A percentile compares a stretch with the other conserved stretches of the same genome.
These are phyloP conservation scores for Xerocomus nothofagi DNA, from an alignment of 1,284 basidiomycete genomes.

Conservation along the genomic window DNA sequence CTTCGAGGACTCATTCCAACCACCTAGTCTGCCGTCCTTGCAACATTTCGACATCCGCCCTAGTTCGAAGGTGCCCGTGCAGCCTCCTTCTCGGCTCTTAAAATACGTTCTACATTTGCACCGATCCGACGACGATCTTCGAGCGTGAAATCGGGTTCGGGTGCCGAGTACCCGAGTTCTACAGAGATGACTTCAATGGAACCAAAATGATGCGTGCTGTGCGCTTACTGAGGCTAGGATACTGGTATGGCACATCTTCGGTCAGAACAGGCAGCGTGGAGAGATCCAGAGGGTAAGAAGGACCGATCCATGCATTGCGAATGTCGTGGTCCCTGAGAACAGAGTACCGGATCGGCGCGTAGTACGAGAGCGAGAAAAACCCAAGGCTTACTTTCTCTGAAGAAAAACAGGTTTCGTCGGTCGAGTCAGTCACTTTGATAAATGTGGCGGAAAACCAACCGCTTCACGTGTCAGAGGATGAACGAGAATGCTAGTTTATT, in stretches of 20 bases:
- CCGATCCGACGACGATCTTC: conserved; percentile 52
- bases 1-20: background rate
- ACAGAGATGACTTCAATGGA: background rate
- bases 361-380: background rate
- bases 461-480: conserved; percentile 70
- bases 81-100: conserved; percentile 53
- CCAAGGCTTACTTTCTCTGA: conserved; percentile 38
- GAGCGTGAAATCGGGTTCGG: conserved; percentile 40
- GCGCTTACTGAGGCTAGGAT: conserved; percentile 60
- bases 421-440: background rate
- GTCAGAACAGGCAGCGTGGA: conserved; percentile 49
- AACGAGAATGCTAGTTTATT: conserved; percentile 46
- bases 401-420: background rate
- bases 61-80: conserved; percentile 46
- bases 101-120: conserved; percentile 47
- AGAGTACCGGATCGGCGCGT: background rate
- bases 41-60: background rate
- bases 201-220: background rate
- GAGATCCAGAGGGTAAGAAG: conserved; percentile 64
- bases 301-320: conserved; percentile 71
- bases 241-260: conserved; percentile 65
- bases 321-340: conserved; percentile 57
- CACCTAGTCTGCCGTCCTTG: background rate
- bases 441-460: conserved; percentile 39
- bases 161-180: conserved; percentile 58